These are phyloP conservation scores for Rhodotorula diobovata DNA, from an alignment of 768 basidiomycete genomes.

Conservation along the genomic window DNA sequence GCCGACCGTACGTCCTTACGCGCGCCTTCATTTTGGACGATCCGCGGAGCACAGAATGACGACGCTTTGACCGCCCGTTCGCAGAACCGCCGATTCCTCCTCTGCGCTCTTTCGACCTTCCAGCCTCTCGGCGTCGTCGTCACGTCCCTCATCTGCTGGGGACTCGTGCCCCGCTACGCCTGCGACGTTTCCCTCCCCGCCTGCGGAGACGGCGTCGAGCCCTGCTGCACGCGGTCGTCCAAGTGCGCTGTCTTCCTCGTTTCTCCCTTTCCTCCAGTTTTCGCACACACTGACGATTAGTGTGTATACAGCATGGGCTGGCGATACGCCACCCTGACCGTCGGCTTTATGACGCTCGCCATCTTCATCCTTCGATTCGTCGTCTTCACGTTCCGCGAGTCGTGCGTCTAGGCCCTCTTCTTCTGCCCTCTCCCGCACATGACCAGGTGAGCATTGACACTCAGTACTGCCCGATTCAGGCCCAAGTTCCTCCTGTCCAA, in stretches of 20 bases:
- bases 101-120: constrained; percentile 47
- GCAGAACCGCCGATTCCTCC: constrained; percentile 31
- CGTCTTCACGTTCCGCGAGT: constrained; percentile 47
- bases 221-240: constrained; percentile 46
- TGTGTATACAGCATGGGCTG: constrained; percentile 45
- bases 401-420: constrained; percentile 1
- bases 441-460: too few relatives aligned
- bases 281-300: too few relatives aligned
- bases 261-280: too few relatives aligned
- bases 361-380: constrained; percentile 49
- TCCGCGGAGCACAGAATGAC: too few relatives aligned
- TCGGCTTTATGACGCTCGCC: constrained; percentile 47
- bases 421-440: neutral
- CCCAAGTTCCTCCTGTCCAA: constrained; percentile 50
- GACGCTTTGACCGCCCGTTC: neutral
- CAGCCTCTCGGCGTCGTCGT: constrained; percentile 50
- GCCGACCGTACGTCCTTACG: constrained; percentile 37
- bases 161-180: constrained; percentile 38
- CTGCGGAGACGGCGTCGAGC: constrained; percentile 32
- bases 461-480: neutral
- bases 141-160: constrained; percentile 16
- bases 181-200: constrained; percentile 23
- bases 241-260: constrained; percentile 39
- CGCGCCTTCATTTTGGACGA: too few relatives aligned
- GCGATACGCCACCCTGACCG: constrained; percentile 47